These are phyloP conservation scores for Calonectria henricotiae DNA, from an alignment of 2,329 filamentous ascomycete species.

Conservation along the genomic window DNA sequence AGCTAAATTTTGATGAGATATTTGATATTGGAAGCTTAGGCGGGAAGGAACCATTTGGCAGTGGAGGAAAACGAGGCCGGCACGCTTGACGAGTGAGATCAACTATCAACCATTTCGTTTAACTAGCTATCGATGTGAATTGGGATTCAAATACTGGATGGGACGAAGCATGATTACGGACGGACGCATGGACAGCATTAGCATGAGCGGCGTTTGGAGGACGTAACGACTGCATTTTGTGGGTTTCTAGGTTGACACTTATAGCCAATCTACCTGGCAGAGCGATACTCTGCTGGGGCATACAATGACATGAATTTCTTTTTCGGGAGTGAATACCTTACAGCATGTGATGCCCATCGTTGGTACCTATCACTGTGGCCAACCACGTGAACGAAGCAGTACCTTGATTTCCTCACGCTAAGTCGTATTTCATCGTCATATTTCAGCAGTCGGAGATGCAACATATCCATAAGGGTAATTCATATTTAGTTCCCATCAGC, in stretches of 20 bases:
- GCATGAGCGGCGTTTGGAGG: constrained; percentile 60
- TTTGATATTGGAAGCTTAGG: constrained; percentile 78
- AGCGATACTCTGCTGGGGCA: constrained; percentile 33
- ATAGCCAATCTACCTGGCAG: constrained; percentile 42
- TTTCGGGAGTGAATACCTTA: background rate
- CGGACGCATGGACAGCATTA: constrained; percentile 58
- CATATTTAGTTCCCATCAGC: too few relatives aligned
- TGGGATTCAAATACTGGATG: constrained; percentile 50
- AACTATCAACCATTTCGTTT: constrained; percentile 34
- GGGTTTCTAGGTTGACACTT: constrained; percentile 47
- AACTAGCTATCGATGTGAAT: constrained; percentile 45
- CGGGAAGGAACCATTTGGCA: constrained; percentile 74
- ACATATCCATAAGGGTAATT: too few relatives aligned
- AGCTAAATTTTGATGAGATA: constrained; percentile 82
- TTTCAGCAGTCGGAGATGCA: background rate
- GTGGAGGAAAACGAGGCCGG: constrained; percentile 67
- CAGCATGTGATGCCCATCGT: background rate
- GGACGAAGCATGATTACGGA: constrained; percentile 55
- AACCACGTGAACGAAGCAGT: background rate
- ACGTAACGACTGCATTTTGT: constrained; percentile 54
- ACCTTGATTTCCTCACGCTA: background rate
- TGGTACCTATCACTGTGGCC: background rate
- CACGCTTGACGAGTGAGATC: constrained; percentile 58
- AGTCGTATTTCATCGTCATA: background rate
- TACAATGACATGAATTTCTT: constrained; percentile 42